Evolutionary conservation across 768 basidiomycete species (phyloP), one percentile per base, ranked within the genome.

Genomic region (Dendrothele bispora): DNA sequence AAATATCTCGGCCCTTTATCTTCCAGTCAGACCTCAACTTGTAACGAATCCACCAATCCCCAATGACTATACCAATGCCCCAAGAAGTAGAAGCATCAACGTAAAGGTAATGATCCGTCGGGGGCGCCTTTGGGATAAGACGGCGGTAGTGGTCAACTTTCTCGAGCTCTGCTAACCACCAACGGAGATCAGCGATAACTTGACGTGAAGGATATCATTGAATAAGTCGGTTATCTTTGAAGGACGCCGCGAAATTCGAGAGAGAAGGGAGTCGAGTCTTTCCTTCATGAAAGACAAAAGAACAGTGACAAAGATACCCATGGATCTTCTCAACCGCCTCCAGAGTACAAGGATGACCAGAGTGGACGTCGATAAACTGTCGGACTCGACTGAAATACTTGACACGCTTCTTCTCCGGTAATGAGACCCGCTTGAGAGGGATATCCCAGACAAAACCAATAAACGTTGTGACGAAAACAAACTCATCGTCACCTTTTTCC

Each of bases 1-100:
- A 58, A 21, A 63, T 63, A 38, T 55, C 52, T 4, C 55, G 14
- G 15, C 45, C 49, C 1, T 38, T 40, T 3, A 29, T 36, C 18
- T 56, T 44, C 59, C 61, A 65, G 4, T 32, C 48, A 0, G 34
- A 29, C 1, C 2, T 4, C 0, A 65, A 55, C 11, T 34, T 35
- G 55, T 59, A 71, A 0, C 64, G 61, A 8, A 53, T 61, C 69
- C 70, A 75, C 2, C 28, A 18, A 1, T 39, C 41, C 1, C 52
- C 52, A 7, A 64, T 36, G 5, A 66, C 25, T 4, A 74, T 26
- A 1, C 74, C 72, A 25, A 76, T 65, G 8, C 73, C 73, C 64
- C 65, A 73, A 0, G 53, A 57, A 0, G 70, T 73, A 1, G 67
- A 71, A 0, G 69, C 68, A 45, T 73, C 71, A 4, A 70, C 68